A percentile compares a stretch with the other conserved stretches of the same genome.
These are phyloP conservation scores for Zalaria sp. DNA, from an alignment of 2,329 filamentous ascomycete species.

Conservation along the genomic window DNA sequence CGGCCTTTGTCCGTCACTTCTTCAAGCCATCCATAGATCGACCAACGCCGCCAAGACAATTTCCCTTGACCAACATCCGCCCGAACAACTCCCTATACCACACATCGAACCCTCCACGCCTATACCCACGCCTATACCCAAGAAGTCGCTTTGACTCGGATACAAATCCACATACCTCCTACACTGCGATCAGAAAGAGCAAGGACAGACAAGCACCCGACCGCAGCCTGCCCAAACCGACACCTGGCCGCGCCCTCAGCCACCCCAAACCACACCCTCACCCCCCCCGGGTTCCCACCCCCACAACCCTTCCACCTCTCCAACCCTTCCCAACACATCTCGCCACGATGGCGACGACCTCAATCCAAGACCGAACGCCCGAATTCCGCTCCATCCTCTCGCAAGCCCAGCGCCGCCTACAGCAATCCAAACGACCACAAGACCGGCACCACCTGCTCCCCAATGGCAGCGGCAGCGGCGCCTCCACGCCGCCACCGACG, in stretches of 20 bases:
- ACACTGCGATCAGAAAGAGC: no score
- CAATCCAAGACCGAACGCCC: conserved; percentile 90
- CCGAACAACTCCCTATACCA: no score
- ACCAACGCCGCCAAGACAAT: no score
- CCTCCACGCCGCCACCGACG: conserved; percentile 14
- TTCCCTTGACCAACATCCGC: no score
- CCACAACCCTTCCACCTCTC: neutral
- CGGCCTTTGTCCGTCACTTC: no score
- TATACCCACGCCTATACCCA: no score
- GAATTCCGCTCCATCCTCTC: conserved; percentile 88
- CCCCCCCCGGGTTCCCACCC: no score
- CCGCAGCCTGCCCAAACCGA: neutral
- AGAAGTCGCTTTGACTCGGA: no score
- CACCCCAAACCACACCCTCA: neutral
- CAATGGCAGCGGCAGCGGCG: conserved; percentile 8
- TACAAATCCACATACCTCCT: no score
- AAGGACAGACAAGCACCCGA: no score
- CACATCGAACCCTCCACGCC: no score
- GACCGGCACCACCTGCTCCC: conserved; percentile 59
- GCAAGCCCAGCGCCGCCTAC: conserved; percentile 57
- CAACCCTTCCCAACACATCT: neutral
- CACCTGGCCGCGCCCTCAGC: neutral
- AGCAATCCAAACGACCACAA: conserved; percentile 64
- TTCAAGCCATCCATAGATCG: no score
- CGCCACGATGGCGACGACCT: conserved; percentile 30